These are phyloP conservation scores for Wilhelminamyces savonicus DNA, from an alignment of 805 yeast genomes.

Conservation along the genomic window DNA sequence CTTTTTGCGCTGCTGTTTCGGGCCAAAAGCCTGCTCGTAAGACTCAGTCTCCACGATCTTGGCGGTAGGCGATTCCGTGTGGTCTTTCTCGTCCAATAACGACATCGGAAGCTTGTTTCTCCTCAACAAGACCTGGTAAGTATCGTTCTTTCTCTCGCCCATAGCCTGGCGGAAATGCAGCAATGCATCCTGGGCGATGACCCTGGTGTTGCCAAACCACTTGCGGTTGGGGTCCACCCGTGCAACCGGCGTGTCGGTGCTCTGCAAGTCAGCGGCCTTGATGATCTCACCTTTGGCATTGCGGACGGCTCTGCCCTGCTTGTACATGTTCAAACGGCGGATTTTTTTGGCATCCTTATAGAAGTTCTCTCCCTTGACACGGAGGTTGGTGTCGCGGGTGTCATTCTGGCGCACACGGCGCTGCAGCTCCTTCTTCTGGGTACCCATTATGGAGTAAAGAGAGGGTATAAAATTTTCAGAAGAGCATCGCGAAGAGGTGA, in stretches of 20 bases:
- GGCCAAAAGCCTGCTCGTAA: conserved; percentile 80
- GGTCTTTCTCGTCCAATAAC: conserved; percentile 77
- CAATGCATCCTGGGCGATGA: conserved; percentile 93
- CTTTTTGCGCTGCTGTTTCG: conserved; percentile 88
- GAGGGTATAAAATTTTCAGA: background rate
- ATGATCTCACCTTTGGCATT: conserved; percentile 84
- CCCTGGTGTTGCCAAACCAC: conserved; percentile 98
- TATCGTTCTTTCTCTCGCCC: conserved; percentile 75
- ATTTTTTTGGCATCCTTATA: conserved; percentile 92
- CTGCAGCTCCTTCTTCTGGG: conserved; percentile 83
- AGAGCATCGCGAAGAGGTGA: too few relatives aligned
- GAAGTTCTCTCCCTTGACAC: conserved; percentile 95
- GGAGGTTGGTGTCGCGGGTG: conserved; percentile 80
- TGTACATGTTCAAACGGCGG: conserved; percentile 86
- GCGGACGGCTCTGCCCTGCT: conserved; percentile 80
- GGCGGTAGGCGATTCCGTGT: conserved; percentile 68
- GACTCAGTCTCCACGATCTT: conserved; percentile 86
- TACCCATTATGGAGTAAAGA: conserved; percentile 58
- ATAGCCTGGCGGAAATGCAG: conserved; percentile 91
- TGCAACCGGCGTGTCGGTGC: conserved; percentile 82
- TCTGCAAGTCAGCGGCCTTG: conserved; percentile 82
- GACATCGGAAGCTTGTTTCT: conserved; percentile 96
- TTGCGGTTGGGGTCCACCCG: conserved; percentile 93
- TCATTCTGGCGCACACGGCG: conserved; percentile 82
- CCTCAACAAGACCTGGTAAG: conserved; percentile 78